Conservation (phyloP, 192 early-diverging fungal species). For the Coemansia javaensis region DNA sequence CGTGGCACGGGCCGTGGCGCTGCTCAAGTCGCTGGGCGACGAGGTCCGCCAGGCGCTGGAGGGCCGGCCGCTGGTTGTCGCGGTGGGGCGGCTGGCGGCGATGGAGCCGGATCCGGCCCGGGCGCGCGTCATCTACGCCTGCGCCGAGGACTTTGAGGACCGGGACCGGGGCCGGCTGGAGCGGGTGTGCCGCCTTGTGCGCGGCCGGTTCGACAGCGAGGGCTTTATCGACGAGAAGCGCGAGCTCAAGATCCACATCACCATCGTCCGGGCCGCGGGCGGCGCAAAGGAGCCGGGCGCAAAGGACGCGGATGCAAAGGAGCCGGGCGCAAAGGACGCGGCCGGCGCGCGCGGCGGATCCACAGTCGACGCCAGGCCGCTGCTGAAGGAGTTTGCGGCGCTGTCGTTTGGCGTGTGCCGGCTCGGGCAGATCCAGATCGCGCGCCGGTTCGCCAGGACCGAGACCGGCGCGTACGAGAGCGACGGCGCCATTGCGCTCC, state of each 20-base stretch:
- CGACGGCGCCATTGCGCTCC: slow-evolving; percentile 15
- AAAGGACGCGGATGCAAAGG: neutral
- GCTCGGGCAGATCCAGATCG: slow-evolving; percentile 37
- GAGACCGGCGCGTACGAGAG: slow-evolving; percentile 29
- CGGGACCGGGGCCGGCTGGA: slow-evolving; percentile 2
- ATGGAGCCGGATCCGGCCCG: slow-evolving; percentile 22
- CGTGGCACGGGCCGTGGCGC: slow-evolving; percentile 7
- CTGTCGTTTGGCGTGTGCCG: slow-evolving; percentile 29
- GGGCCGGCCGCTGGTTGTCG: slow-evolving; percentile 11
- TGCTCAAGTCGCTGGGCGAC: slow-evolving; percentile 18
- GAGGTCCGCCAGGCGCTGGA: slow-evolving; percentile 13
- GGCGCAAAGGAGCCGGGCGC: neutral
- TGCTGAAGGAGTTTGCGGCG: slow-evolving; percentile 20
- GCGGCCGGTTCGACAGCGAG: slow-evolving; percentile 14
- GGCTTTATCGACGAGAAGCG: slow-evolving; percentile 43
- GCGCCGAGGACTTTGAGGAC: slow-evolving; percentile 17
- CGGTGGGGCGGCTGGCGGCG: slow-evolving; percentile 8
- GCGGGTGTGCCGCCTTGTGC: slow-evolving; percentile 19
- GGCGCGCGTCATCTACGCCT: slow-evolving; percentile 20
- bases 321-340: too few relatives aligned
- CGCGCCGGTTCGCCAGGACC: slow-evolving; percentile 21
- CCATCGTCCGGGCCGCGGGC: slow-evolving; percentile 20
- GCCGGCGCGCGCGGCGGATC: neutral
- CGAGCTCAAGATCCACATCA: slow-evolving; percentile 27
- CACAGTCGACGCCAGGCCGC: slow-evolving; percentile 16